Conservation (phyloP, 1,284 basidiomycete genomes). For the Caloboletus inedulis region DNA sequence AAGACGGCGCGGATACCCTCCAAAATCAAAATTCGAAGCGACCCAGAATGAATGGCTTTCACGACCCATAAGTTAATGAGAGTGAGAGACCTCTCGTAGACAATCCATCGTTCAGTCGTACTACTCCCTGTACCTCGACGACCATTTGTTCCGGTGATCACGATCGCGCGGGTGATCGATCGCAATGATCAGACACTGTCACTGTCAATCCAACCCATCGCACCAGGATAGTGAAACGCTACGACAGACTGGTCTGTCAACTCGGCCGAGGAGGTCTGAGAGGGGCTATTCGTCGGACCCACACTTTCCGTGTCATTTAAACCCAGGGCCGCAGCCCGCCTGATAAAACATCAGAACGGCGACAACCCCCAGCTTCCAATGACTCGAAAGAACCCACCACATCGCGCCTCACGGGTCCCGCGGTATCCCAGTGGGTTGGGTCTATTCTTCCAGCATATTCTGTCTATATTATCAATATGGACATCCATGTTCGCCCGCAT, state of each 20-base stretch:
- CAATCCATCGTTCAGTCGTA: constrained; percentile 1
- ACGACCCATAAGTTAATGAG: constrained; percentile 8
- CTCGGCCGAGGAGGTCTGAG: constrained; percentile 16
- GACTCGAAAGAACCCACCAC: constrained; percentile 14
- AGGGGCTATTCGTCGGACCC: constrained; percentile 17
- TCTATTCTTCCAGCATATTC: constrained; percentile 7
- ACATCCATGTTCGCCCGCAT: constrained; percentile 19
- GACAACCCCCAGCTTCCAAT: constrained; percentile 6
- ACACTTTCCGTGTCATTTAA: constrained; percentile 9
- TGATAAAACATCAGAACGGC: constrained; percentile 21
- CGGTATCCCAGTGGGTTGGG: constrained; percentile 23
- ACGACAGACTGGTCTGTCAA: neutral
- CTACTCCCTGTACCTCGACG: constrained; percentile 12
- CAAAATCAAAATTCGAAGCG: constrained; percentile 24
- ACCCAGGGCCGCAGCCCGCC: constrained; percentile 24
- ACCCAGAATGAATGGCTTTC: constrained; percentile 27
- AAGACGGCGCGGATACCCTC: constrained; percentile 15
- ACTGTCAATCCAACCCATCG: constrained; percentile 13
- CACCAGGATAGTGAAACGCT: neutral
- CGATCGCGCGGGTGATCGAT: constrained; percentile 34
- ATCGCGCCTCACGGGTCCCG: constrained; percentile 8
- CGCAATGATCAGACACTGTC: constrained; percentile 30
- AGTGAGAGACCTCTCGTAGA: constrained; percentile 1
- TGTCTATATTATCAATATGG: constrained; percentile 23
- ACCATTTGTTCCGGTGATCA: constrained; percentile 34